phyloP scores from a whole-genome alignment of 495 filamentous ascomycete genomes.

The Entonaema liquescens region DNA sequence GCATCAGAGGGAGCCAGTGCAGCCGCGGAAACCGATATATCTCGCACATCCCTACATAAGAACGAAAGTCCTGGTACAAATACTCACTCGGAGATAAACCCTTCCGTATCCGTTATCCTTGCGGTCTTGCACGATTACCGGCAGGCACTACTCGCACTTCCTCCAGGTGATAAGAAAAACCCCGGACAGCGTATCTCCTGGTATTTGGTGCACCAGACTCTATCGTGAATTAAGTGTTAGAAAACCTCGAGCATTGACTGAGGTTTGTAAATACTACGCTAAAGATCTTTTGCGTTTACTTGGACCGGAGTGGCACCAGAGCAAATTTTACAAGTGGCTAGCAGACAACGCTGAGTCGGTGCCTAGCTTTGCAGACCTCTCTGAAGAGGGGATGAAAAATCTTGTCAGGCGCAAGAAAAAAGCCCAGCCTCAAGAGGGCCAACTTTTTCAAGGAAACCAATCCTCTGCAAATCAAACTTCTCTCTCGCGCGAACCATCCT shows the following conservation, averaged over 20 bases:
- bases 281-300: slow-evolving; percentile 43
- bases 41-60: neutral
- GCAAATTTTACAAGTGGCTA: slow-evolving; percentile 43
- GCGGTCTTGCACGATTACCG: slow-evolving; percentile 35
- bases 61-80: neutral
- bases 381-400: slow-evolving; percentile 39
- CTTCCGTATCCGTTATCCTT: slow-evolving; percentile 18
- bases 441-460: neutral
- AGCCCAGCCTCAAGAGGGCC: neutral
- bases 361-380: slow-evolving; percentile 33
- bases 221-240: slow-evolving; percentile 49
- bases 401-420: slow-evolving; percentile 46
- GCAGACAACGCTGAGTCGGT: slow-evolving; percentile 27
- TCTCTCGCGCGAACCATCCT: neutral
- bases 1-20: neutral
- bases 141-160: slow-evolving; percentile 17
- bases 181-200: slow-evolving; percentile 29
- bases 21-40: neutral
- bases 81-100: neutral
- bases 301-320: slow-evolving; percentile 44
- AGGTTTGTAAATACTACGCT: slow-evolving; percentile 49
- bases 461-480: neutral
- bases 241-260: slow-evolving; percentile 28
- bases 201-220: slow-evolving; percentile 38
- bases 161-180: slow-evolving; percentile 34